Evolutionary conservation across 2,329 filamentous ascomycete genomes (phyloP).

Genomic region (Pestalotiopsis sp.): DNA sequence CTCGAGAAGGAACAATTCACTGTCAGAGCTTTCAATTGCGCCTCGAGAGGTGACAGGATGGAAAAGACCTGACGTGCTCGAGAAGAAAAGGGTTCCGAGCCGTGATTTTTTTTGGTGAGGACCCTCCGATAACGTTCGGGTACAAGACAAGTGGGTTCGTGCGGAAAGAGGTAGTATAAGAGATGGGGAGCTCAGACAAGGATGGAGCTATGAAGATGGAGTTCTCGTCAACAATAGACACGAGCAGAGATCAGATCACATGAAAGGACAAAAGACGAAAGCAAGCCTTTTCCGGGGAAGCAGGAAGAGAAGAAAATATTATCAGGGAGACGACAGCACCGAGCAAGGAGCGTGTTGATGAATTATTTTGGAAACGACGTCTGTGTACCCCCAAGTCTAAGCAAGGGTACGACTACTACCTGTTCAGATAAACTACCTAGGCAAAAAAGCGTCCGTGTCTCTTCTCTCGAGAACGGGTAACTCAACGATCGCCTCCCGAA

Average conservation of each 20-base stretch:
- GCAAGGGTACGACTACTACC: neutral
- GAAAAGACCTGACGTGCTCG: neutral
- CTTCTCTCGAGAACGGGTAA: neutral
- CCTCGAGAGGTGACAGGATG: neutral
- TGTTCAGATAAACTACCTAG: too few relatives aligned
- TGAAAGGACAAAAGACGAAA: neutral
- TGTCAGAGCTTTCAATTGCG: neutral
- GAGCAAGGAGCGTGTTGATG: neutral
- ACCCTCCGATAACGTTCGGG: neutral
- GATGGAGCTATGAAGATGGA: neutral
- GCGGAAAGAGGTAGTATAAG: neutral
- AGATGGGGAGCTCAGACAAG: neutral
- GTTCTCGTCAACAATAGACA: neutral
- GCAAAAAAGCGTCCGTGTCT: neutral
- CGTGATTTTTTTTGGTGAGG: neutral
- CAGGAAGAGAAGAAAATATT: neutral
- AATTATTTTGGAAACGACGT: neutral
- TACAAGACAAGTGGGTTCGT: neutral
- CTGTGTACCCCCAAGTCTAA: neutral
- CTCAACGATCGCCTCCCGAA: slow-evolving; percentile 6
- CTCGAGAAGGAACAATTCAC: neutral
- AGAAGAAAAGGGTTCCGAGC: neutral
- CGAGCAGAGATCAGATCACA: neutral
- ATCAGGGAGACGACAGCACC: neutral
- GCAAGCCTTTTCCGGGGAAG: too few relatives aligned